These are phyloP conservation scores for Lipomyces anomalus DNA, from an alignment of 805 yeast genomes.

Conservation along the genomic window DNA sequence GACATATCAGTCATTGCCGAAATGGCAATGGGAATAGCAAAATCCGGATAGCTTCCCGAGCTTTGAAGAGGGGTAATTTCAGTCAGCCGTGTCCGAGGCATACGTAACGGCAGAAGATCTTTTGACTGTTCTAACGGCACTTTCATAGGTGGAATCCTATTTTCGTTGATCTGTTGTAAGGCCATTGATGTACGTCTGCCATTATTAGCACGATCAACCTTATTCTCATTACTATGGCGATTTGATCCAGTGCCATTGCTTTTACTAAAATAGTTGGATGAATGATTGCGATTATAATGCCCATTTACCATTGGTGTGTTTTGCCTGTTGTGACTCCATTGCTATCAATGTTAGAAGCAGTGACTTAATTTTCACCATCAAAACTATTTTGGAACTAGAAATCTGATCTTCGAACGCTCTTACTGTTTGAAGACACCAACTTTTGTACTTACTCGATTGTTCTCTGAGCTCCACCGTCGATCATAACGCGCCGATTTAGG, in stretches of 20 bases:
- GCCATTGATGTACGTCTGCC: too few relatives aligned
- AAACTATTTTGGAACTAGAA: not conserved
- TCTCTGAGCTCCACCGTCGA: conserved; percentile 2
- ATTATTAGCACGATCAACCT: too few relatives aligned
- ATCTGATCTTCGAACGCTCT: not conserved
- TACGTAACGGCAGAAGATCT: not conserved
- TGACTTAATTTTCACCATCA: not conserved
- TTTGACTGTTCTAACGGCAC: not conserved
- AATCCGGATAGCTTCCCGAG: not conserved
- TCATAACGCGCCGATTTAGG: conserved; percentile 2
- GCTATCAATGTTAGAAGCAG: not conserved
- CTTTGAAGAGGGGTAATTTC: not conserved
- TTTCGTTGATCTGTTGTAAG: too few relatives aligned
- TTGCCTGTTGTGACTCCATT: not conserved
- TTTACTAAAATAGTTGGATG: too few relatives aligned
- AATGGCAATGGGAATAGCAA: conserved; percentile 18
- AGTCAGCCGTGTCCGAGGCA: not conserved
- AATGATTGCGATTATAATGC: not conserved
- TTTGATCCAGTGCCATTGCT: too few relatives aligned
- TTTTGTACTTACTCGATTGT: not conserved
- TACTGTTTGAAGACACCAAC: not conserved
- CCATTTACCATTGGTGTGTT: not conserved
- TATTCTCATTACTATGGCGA: too few relatives aligned
- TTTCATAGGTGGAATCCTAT: not conserved
- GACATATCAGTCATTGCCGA: conserved; percentile 9